Conservation (phyloP, 805 yeast species). For the Soucietia sequanensis region DNA sequence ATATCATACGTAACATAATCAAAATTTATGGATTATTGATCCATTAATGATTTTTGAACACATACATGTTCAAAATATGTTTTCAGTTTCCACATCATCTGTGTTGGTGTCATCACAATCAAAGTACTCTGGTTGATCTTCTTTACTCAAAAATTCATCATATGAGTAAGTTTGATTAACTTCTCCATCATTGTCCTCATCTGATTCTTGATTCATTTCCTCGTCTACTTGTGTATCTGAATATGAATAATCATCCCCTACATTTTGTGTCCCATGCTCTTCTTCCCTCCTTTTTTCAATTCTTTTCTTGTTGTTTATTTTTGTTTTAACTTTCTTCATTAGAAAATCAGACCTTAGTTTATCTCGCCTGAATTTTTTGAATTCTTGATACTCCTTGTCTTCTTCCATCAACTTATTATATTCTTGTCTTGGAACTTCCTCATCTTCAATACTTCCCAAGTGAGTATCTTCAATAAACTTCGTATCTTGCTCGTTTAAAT, state of each 20-base stretch:
- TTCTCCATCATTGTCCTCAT: neutral
- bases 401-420: slow-evolving; percentile 12
- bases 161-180: slow-evolving; percentile 11
- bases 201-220: neutral
- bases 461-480: slow-evolving; percentile 56
- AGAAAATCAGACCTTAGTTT: too few species aligned
- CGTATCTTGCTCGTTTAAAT: slow-evolving; percentile 32
- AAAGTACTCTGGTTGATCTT: slow-evolving; percentile 40
- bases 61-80: too few species aligned
- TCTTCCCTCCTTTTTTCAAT: neutral
- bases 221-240: neutral
- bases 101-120: slow-evolving; percentile 24
- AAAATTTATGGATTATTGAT: too few species aligned
- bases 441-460: slow-evolving; percentile 42
- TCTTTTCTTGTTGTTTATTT: slow-evolving; percentile 5
- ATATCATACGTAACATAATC: too few species aligned
- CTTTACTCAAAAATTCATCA: slow-evolving; percentile 34
- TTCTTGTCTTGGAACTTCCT: slow-evolving; percentile 11
- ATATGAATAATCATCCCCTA: too few species aligned
- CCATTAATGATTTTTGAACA: too few species aligned
- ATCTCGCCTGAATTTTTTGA: slow-evolving; percentile 10
- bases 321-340: neutral
- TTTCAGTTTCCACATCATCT: slow-evolving; percentile 2
- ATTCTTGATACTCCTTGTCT: slow-evolving; percentile 17
- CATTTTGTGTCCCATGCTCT: slow-evolving; percentile 1